Evolutionary conservation across 2,329 filamentous ascomycete genomes (phyloP).

Genomic region (Claviceps spartinae): DNA sequence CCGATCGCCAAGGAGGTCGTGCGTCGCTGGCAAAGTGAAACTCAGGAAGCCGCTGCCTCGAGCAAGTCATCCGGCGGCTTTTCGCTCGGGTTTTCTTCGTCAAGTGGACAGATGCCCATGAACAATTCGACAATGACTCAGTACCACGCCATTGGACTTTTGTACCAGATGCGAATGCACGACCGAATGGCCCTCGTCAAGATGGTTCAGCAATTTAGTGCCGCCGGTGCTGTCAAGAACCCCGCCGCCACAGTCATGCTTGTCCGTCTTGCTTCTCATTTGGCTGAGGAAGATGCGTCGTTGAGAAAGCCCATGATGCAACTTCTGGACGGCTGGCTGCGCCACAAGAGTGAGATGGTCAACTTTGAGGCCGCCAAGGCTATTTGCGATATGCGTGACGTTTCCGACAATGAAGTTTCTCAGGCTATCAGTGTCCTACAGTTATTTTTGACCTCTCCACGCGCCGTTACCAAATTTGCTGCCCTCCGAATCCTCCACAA

Average conservation of each 20-base stretch:
- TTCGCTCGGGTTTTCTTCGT: slow-evolving; percentile 78
- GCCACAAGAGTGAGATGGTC: slow-evolving; percentile 98
- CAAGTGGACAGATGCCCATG: slow-evolving; percentile 58
- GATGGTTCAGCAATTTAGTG: slow-evolving; percentile 99
- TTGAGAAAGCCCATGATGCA: slow-evolving; percentile 94
- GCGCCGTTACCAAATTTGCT: slow-evolving; percentile 93
- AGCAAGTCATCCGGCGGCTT: slow-evolving; percentile 83
- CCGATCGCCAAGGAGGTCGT: slow-evolving; percentile 94
- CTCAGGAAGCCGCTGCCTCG: slow-evolving; percentile 86
- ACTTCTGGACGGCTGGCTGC: slow-evolving; percentile 87
- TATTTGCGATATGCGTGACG: slow-evolving; percentile 87
- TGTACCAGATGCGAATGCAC: slow-evolving; percentile 96
- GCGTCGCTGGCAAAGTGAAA: slow-evolving; percentile 95
- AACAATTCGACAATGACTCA: slow-evolving; percentile 96
- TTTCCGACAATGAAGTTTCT: slow-evolving; percentile 79
- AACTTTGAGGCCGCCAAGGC: slow-evolving; percentile 98
- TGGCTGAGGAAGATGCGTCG: slow-evolving; percentile 83
- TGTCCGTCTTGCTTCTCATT: slow-evolving; percentile 80
- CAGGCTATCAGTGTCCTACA: slow-evolving; percentile 93
- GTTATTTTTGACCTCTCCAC: slow-evolving; percentile 88
- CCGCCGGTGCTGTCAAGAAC: slow-evolving; percentile 84
- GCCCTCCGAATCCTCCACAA: slow-evolving; percentile 92
- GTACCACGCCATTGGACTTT: slow-evolving; percentile 91
- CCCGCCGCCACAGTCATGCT: slow-evolving; percentile 86
- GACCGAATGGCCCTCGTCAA: slow-evolving; percentile 98